Evolutionary conservation across 805 yeast species (phyloP), one percentile per base, ranked within the genome.

Genomic region (Metschnikowia peoriensis): DNA sequence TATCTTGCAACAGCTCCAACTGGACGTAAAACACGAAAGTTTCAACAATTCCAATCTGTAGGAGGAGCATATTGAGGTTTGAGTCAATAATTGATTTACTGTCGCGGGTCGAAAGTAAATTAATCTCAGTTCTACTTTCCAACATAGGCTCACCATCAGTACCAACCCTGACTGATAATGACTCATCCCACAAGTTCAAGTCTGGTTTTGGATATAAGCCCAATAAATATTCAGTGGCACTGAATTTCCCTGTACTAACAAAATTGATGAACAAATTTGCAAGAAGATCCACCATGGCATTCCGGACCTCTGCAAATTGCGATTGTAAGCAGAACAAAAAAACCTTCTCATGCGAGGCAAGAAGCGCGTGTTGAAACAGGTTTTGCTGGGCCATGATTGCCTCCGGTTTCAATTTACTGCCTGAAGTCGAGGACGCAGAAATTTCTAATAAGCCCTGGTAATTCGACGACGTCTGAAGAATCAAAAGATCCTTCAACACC

Each of bases 361-460:
- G 61, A 10, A 75, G 49, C 28, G 57, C 54, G 14, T 48, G 47
- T 59, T 75, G 79, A 55, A 64, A 73, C 50, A 63, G 71, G 52
- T 72, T 67, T 52, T 75, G 79, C 47, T 66, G 75, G 7, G 62
- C 44, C 77, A 74, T 73, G 39, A 75, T 64, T 1, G 70, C 59
- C 50, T 75, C 79, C 0, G 79, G 78, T 46, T 73, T 73, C 67
- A 72, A 52, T 56, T 73, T 75, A 3, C 76, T 66, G 7, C 75
- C 72, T 1, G 74, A 66, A 0, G 72, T 61, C 4, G 72, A 56
- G 1, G 77, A 68, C 1, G 75, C 62, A 1, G 77, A 72, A 12
- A 60, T 49, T 11, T 75, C 69, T 39, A 75, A 60, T 38, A 75
- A 61, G 39, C 60, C 59, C 54, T 74, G 77, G 55, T 75, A 74